Evolutionary conservation across 768 basidiomycete species (phyloP), one percentile per base, ranked within the genome.

Genomic region (Boletus vinaceobasis): DNA sequence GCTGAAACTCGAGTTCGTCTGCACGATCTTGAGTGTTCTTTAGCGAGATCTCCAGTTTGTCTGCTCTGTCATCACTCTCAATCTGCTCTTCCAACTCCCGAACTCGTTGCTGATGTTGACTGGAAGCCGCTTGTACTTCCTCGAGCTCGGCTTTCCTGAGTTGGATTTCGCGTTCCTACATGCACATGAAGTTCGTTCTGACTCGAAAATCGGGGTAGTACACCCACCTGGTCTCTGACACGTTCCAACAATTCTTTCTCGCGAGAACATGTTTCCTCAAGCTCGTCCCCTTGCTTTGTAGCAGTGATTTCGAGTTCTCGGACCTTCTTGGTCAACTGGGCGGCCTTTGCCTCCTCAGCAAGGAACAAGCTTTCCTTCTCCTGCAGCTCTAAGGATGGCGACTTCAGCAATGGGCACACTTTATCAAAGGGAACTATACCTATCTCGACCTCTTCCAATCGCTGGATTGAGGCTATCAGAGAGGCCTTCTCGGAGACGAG

Each of bases 21-120:
- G 87, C 87, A 51, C 86, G 86, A 62, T 93, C 84, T 62, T 90
- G 88, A 26, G 86, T 86, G 62, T 90, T 85, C 65, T 85, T 86
- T 44, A 93, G 72, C 8, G 86, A 86, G 43, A 73, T 72, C 65
- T 92, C 90, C 26, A 92, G 71, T 40, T 79, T 78, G 58, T 91
- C 90, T 15, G 85, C 84, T 39, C 88, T 85, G 69, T 93, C 89
- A 65, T 93, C 90, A 56, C 81, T 85, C 68, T 92, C 84, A 21
- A 93, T 85, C 59, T 90, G 87, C 57, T 92, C 90, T 62, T 89
- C 84, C 32, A 93, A 71, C 60, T 92, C 88, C 27, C 82, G 84
- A 26, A 86, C 77, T 51, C 80, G 76, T 43, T 83, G 78, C 55
- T 79, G 77, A 57, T 78, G 76, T 44, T 79, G 78, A 46, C 81